Percentiles rank a stretch among this genome's conserved stretches.
Conservation (phyloP, 2,329 filamentous ascomycete species). For the Ophiocordyceps robertsii region DNA sequence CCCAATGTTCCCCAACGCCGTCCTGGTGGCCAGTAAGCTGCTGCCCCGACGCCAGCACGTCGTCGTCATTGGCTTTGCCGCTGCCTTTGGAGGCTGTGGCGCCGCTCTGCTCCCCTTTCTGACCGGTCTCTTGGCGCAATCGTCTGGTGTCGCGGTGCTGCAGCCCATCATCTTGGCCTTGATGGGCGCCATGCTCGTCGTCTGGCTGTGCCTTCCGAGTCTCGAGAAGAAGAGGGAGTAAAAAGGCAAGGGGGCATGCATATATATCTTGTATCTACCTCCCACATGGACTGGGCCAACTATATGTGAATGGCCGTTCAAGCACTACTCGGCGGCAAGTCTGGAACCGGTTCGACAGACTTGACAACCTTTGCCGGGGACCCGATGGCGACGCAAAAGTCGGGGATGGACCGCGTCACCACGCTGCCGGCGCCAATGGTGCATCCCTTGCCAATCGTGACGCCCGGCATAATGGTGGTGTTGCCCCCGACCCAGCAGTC, state of each 20-base stretch:
- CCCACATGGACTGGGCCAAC: too few relatives aligned
- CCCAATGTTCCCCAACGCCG: slow-evolving; percentile 57
- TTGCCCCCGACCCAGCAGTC: slow-evolving; percentile 43
- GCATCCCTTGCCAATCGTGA: slow-evolving; percentile 37
- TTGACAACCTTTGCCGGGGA: slow-evolving; percentile 34
- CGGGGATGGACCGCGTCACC: slow-evolving; percentile 34
- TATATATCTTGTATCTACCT: too few relatives aligned
- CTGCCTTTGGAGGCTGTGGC: slow-evolving; percentile 57
- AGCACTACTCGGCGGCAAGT: slow-evolving; percentile 7
- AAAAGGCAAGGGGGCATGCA: too few relatives aligned
- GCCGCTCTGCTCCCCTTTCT: slow-evolving; percentile 41
- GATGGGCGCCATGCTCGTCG: slow-evolving; percentile 24
- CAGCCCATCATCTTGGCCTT: slow-evolving; percentile 43
- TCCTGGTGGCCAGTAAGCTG: slow-evolving; percentile 58
- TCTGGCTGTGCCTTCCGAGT: slow-evolving; percentile 32
- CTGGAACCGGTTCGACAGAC: slow-evolving; percentile 25
- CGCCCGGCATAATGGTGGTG: slow-evolving; percentile 34
- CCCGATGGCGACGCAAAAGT: slow-evolving; percentile 33
- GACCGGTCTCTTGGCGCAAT: slow-evolving; percentile 34
- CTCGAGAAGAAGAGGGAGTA: neutral
- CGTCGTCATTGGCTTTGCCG: slow-evolving; percentile 58
- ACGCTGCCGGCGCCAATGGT: slow-evolving; percentile 36
- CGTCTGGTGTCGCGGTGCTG: slow-evolving; percentile 38
- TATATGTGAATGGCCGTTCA: neutral
- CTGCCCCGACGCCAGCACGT: slow-evolving; percentile 59